Base-by-base conservation (phyloP, 208 protist species). In the Porcisia deanei region DNA sequence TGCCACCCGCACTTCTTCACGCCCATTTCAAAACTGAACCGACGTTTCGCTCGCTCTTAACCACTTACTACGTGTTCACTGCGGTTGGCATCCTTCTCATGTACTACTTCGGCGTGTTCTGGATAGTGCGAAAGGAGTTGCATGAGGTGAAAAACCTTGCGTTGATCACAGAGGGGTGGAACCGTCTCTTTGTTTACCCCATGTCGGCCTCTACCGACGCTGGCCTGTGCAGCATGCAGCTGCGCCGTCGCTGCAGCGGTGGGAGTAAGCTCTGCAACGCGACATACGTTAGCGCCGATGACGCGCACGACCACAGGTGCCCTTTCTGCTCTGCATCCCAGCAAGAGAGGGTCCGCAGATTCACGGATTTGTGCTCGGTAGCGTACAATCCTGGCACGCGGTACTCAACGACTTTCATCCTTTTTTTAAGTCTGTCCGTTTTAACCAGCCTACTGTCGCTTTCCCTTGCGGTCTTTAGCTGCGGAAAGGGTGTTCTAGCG, bases 1-100 rank as follows among this genome's bases (percentile, higher is more conserved):
- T 72, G 37, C 25, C 67, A 30, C 49, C 67, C 47, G 67, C 52
- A 14, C 30, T 72, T 34, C 67, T 72, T 53, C 67, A 59, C 67
- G 14, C n/a, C 2, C 41, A 45, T 30, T 59, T 72, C 16, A 72
- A 55, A 6, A 43, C 25, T 4, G 67, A 72, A 7, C 22, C 34
- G 34, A 59, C 30, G 20, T 59, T 72, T 37, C 67, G 8, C 52
- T 58, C 37, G 25, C 49, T 59, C 25, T 47, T 59, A 2, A 45
- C 49, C 1, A 14, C 30, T 20, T 72, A 72, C 67, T 72, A 47
- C 67, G 43, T 41, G 5, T 53, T 72, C 34, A 8, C 52, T 1
- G 45, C 49, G 6, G 7, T 34, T 5, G 43, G 47, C 2, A 72
- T 60, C 20, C 67, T 72, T 25, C 10, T 58, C 14, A 58, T 55